phyloP scores from a whole-genome alignment of 495 filamentous ascomycete species.

The Hapsidospora chrysogenum region DNA sequence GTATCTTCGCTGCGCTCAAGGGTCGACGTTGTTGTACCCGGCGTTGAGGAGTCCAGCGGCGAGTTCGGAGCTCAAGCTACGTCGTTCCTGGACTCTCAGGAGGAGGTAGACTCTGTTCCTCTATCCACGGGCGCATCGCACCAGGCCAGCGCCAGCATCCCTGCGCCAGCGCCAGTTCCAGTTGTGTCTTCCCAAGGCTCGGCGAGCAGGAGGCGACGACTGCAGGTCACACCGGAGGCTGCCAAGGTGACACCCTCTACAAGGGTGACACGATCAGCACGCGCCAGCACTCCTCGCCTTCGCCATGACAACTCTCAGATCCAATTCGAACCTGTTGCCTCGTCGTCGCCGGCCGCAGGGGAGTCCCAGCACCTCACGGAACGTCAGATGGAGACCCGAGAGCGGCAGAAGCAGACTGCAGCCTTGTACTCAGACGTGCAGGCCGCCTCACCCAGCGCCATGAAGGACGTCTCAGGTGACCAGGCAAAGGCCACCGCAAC shows the following conservation, averaged over 20 bases:
- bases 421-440: slow-evolving; percentile 54
- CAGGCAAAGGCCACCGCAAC: neutral
- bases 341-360: slow-evolving; percentile 26
- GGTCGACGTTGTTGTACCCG: slow-evolving; percentile 22
- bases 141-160: neutral
- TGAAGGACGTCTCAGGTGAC: neutral
- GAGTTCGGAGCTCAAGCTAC: slow-evolving; percentile 13
- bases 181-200: neutral
- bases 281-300: slow-evolving; percentile 19
- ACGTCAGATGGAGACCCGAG: slow-evolving; percentile 52
- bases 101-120: slow-evolving; percentile 13
- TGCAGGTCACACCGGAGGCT: neutral
- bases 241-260: slow-evolving; percentile 4
- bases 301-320: slow-evolving; percentile 68
- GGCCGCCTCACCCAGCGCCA: slow-evolving; percentile 30
- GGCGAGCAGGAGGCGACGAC: neutral
- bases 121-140: slow-evolving; percentile 8
- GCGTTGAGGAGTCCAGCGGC: slow-evolving; percentile 15
- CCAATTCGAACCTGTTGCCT: slow-evolving; percentile 50
- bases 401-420: slow-evolving; percentile 48
- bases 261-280: slow-evolving; percentile 5
- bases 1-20: slow-evolving; percentile 20
- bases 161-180: neutral
- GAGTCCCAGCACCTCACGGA: slow-evolving; percentile 59
- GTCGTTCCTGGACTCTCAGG: slow-evolving; percentile 36